Base-by-base conservation (phyloP, 2,329 filamentous ascomycete genomes). In the Sclerotinia glacialis region DNA sequence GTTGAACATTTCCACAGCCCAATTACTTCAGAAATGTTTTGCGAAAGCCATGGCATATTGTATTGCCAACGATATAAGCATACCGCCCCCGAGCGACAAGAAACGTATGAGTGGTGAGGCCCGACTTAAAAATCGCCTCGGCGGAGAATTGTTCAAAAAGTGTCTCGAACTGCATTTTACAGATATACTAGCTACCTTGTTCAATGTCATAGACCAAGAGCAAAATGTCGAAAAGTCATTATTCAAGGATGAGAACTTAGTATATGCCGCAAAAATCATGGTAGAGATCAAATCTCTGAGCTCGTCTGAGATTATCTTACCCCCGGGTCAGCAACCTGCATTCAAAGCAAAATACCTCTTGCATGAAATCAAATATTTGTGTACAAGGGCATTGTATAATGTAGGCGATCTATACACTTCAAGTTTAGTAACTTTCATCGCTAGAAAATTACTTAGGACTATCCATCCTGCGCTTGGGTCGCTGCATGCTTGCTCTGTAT, bases 381-480 rank as follows among this genome's bases (percentile, higher is more conserved):
- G 91, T 74, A 85, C 85, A 70, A 85, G 89, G 55, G 89, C 88
- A 2, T 85, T 86, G 26, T 87, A 87, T 71, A 85, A 92, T 56
- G 78, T 87, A 49, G 79, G 80, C 63, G 83, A 78, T 6, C 82
- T 96, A 16, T 97, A 92, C 91, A 91, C 88, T 0, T 86, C 92
- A 7, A 83, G 90, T 4, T 80, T 93, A 50, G 87, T 93, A 61
- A 85, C 89, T 0, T 89, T 88, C 67, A 84, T 96, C 34, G 87
- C 90, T 64, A 87, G 96, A 62, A 89, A 85, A 69, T 83, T 99
- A 3, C 81, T 99, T 65, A 90, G 92, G 75, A 89, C 88, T 1
- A 89, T 97, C 23, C 89, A 96, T 73, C 85, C 89, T 26, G 91
- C 93, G 0, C 80, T 98, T 7, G 96, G 95, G 0, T 90, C 95